Conservation (phyloP, 164 flowering plant species). For the Aristolochia californica region DNA sequence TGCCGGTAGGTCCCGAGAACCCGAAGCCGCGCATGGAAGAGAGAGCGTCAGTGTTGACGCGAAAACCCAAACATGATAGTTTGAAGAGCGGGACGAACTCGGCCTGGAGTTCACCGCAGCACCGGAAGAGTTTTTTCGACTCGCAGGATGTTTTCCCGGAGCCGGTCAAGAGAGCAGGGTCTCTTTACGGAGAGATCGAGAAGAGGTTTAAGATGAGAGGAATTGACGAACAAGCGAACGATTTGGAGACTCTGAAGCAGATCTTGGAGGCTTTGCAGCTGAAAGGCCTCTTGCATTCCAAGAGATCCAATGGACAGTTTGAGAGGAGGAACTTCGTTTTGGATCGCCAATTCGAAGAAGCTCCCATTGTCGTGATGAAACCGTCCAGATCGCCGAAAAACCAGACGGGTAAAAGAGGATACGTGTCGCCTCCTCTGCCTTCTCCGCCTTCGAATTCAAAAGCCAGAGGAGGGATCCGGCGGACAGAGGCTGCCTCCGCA, state of each 20-base stretch:
- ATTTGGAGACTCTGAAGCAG: constrained; percentile 81
- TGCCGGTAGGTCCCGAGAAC: constrained; percentile 11
- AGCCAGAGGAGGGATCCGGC: constrained; percentile 22
- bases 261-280: constrained; percentile 88
- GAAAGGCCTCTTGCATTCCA: constrained; percentile 73
- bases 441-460: constrained; percentile 24
- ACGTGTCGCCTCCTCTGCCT: constrained; percentile 10
- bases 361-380: constrained; percentile 57
- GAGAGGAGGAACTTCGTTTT: constrained; percentile 36
- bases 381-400: constrained; percentile 29
- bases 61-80: constrained; percentile 13
- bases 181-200: constrained; percentile 62
- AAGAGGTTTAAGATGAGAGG: constrained; percentile 66
- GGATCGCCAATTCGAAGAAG: constrained; percentile 32
- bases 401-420: constrained; percentile 15
- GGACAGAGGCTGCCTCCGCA: constrained; percentile 21
- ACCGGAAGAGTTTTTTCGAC: constrained; percentile 56
- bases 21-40: constrained; percentile 7
- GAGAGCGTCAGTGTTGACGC: constrained; percentile 6
- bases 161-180: constrained; percentile 35
- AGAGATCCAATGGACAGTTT: constrained; percentile 14
- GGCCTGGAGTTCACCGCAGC: constrained; percentile 22
- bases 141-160: constrained; percentile 80
- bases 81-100: constrained; percentile 17
- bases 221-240: constrained; percentile 61